A percentile compares a stretch with the other conserved stretches of the same genome.
Evolutionary conservation across 2,329 filamentous ascomycete species (phyloP).

Genomic region (Knoxdaviesia capensis): DNA sequence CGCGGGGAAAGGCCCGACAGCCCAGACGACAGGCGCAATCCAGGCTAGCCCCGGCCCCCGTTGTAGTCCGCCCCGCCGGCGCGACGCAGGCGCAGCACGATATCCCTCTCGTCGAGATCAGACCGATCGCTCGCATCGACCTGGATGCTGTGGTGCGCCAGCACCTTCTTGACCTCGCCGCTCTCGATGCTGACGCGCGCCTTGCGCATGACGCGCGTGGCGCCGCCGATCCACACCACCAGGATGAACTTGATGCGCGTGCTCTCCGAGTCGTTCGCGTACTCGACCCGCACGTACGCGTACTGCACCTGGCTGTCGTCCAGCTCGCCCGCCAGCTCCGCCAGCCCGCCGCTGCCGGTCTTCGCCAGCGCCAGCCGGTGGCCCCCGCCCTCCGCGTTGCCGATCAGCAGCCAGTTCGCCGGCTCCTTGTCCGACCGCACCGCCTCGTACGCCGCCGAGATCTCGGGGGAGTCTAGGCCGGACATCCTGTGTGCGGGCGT

Average conservation of each 20-base stretch:
- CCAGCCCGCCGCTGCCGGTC: conserved; percentile 39
- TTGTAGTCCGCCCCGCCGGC: conserved; percentile 55
- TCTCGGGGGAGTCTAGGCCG: conserved; percentile 34
- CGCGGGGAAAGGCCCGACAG: no score
- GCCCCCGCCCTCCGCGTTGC: conserved; percentile 32
- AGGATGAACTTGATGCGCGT: conserved; percentile 48
- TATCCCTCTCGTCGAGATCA: conserved; percentile 40
- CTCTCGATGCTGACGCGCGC: conserved; percentile 48
- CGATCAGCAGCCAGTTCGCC: conserved; percentile 48
- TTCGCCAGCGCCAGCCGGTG: conserved; percentile 33
- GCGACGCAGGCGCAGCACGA: conserved; percentile 40
- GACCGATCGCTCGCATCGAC: conserved; percentile 38
- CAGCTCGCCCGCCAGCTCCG: conserved; percentile 33
- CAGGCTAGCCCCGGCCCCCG: conserved; percentile 40
- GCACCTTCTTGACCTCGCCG: conserved; percentile 40
- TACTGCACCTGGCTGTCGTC: conserved; percentile 43
- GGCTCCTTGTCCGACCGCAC: conserved; percentile 46
- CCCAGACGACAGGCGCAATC: no score
- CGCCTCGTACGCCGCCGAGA: conserved; percentile 43
- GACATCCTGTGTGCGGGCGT: no score
- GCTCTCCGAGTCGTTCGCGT: conserved; percentile 52
- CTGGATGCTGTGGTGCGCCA: conserved; percentile 44
- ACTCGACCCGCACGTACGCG: conserved; percentile 44
- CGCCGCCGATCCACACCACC: conserved; percentile 46
- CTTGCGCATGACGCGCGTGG: conserved; percentile 48